Base-by-base conservation (phyloP, 345 rosid species). In the Aquilaria malaccensis region DNA sequence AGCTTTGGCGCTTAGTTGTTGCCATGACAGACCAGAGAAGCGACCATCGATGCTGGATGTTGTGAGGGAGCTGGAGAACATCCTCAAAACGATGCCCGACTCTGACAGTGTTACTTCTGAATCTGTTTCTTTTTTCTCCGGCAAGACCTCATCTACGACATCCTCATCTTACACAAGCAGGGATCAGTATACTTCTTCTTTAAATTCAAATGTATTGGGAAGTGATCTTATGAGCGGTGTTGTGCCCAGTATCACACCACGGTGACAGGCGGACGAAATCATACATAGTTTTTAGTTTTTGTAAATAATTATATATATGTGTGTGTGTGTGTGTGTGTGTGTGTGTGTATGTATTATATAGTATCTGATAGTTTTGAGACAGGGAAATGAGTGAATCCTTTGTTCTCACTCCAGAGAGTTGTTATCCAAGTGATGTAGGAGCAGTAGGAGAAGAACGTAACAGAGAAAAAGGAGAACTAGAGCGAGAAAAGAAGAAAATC, bases 1-100 rank as follows among this genome's bases (percentile, higher is more conserved):
- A 2, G 62, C 74, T 47, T 62, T 93, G 69, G 89, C 98, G 41
- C 76, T 89, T 48, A 30, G 62, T 41, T 89, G 96, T 71, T 84
- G 96, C 80, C 58, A 79, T 29, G 91, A 89, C 70, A 72, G 70
- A 66, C 84, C 83, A 0, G 91, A 85, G 55, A 71, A 70, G 73
- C 81, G 97, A 54, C 96, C 97, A 10, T 71, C 84, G 0, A 85
- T 89, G 86, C 61, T 63, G 11, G 83, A 87, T 30, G 85, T 85
- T 48, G 97, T 87, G 37, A 79, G 86, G 74, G 88, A 89, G 81
- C 79, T 93, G 11, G 97, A 93, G 68, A 59, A 66, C 70, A 77
- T 89, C 32, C 73, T 76, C 61, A 79, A 75, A 43, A 70, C 67
- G 81, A 53, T 76, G 74, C 88, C 91, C 0, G 83, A 76, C 47